Conservation (phyloP, 306 rosid species). For the Sindora glabra region DNA sequence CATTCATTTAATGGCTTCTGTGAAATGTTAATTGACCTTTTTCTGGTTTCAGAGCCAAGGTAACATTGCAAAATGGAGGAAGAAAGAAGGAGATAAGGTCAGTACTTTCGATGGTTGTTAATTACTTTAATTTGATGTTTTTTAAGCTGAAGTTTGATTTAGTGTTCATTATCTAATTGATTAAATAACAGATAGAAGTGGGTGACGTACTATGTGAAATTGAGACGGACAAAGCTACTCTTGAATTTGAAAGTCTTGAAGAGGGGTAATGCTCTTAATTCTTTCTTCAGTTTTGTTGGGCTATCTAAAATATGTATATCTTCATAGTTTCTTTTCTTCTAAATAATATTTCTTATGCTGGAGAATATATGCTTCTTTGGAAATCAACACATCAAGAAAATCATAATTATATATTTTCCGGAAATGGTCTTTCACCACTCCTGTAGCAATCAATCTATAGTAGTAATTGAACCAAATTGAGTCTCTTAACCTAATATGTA, state of each 20-base stretch:
- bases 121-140: slow-evolving; percentile 18
- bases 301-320: no score
- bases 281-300: neutral
- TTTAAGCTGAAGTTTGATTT: slow-evolving; percentile 11
- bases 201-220: slow-evolving; percentile 93
- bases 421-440: neutral
- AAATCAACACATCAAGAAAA: neutral
- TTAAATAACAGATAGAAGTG: slow-evolving; percentile 67
- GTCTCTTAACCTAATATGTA: neutral
- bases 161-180: slow-evolving; percentile 10
- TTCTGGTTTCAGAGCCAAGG: slow-evolving; percentile 71
- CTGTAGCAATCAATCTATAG: neutral
- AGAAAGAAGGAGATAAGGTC: slow-evolving; percentile 97
- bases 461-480: neutral
- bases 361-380: neutral
- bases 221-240: slow-evolving; percentile 95
- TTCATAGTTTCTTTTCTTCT: neutral
- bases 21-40: slow-evolving; percentile 12
- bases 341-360: neutral
- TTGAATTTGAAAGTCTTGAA: slow-evolving; percentile 93
- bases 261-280: slow-evolving; percentile 64
- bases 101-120: slow-evolving; percentile 26
- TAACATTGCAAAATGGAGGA: slow-evolving; percentile 81
- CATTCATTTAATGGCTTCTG: slow-evolving; percentile 16
- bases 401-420: neutral